Conservation (phyloP, 2,329 filamentous ascomycete genomes). For the Colletotrichum gigasporum region DNA sequence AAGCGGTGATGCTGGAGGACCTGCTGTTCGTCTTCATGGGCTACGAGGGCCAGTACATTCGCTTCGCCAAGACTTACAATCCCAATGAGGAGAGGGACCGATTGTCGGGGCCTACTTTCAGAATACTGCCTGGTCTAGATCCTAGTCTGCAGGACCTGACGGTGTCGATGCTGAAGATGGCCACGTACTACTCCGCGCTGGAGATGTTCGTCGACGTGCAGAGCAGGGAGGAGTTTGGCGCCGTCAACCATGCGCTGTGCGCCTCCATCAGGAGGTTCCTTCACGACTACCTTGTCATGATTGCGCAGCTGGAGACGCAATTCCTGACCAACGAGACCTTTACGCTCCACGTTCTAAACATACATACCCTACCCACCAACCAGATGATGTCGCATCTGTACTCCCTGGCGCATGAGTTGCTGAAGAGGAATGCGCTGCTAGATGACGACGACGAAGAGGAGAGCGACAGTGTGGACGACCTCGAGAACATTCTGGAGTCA, state of each 20-base stretch:
- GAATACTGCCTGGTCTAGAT: conserved; percentile 84
- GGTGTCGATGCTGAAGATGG: conserved; percentile 89
- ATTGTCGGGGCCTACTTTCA: conserved; percentile 82
- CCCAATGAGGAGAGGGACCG: conserved; percentile 87
- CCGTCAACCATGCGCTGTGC: conserved; percentile 94
- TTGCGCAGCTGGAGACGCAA: conserved; percentile 93
- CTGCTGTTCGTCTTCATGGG: conserved; percentile 97
- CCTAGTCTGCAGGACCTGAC: conserved; percentile 91
- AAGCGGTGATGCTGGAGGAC: conserved; percentile 88
- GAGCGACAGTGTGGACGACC: conserved; percentile 81
- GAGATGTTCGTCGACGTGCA: conserved; percentile 95
- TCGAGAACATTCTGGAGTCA: conserved; percentile 92
- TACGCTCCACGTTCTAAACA: conserved; percentile 90
- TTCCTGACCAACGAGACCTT: conserved; percentile 89
- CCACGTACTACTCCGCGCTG: conserved; percentile 90
- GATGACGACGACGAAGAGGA: conserved; percentile 79
- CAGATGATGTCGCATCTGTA: conserved; percentile 95
- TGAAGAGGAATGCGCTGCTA: conserved; percentile 87
- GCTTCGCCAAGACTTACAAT: conserved; percentile 84
- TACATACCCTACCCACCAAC: conserved; percentile 88
- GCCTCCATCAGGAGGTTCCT: conserved; percentile 92
- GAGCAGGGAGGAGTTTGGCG: conserved; percentile 90
- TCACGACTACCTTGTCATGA: conserved; percentile 92
- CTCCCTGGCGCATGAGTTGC: conserved; percentile 83
- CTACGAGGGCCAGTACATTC: conserved; percentile 97